Evolutionary conservation across 441 rosid genomes (phyloP), one percentile per base, ranked within the genome.

Genomic region (Euphorbia neoarborescens): DNA sequence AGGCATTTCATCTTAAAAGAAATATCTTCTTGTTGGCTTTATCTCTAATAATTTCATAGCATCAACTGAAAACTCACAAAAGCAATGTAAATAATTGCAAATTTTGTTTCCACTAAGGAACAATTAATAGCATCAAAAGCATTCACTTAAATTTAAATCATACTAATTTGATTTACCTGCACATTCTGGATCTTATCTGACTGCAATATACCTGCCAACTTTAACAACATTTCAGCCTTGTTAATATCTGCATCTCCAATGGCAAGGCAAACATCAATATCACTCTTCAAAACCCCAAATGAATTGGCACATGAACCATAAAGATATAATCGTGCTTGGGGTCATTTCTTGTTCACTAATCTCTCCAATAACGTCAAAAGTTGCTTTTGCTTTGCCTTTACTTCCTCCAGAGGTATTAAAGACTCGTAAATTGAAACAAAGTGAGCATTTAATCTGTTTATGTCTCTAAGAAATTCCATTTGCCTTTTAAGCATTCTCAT

Each of bases 241-340:
- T 85, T 82, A 53, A 87, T 32, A 68, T 85, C 82, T 15, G 69
- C 73, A 78, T 85, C 90, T 50, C 78, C 75, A 60, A 90, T 82
- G 48, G 90, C 90, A 73, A 94, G 92, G 73, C 96, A 94, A 73
- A 91, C 92, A 84, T 91, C 99, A 63, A 94, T 86, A 80, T 94
- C 99, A 56, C 99, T 94, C 82, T 88, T 91, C 38, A 88, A 83
- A 76, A 90, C 88, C 69, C 95, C 97, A 79, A 94, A 94, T 40
- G 95, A 87, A 79, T 84, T 94, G 13, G 96, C 99, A 82, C 99
- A 91, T 53, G 99, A 91, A 66, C 99, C 99, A 73, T 94, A 94
- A 9, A 89, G 88, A 77, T 83, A 90, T 59, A 94, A 76, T 72
- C 79, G 82, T 62, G 96, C 99, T 54, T 85, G 80, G 59, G 99